Base-by-base conservation (phyloP, 139 green algal species). In the Chlorella sp. region DNA sequence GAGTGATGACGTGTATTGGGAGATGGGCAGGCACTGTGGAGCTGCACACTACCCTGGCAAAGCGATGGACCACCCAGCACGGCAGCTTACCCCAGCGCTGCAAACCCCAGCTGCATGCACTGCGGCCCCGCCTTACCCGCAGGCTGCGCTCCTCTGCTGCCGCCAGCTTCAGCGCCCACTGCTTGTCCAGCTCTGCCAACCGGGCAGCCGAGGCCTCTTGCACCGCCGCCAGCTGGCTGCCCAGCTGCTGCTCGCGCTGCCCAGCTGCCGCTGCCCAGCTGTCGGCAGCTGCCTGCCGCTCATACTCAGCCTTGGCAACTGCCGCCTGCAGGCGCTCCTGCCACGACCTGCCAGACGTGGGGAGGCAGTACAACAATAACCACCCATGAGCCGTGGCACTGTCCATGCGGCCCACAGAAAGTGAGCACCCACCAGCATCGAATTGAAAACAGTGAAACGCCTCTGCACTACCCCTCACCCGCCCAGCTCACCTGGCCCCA, bases 281-380 rank as follows among this genome's bases (percentile, higher is more conserved):
- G 30, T 42, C 40, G 16, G 37, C n/a, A 9, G 22, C 40, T 0
- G 69, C 81, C 24, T 77, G n/a, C n/a, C 26, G 64, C 40, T 85
- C 89, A 30, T n/a, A 11, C 64, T 68, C 53, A 2, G 53, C 53
- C n/a, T 42, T 61, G 53, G 36, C 39, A 7, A 40, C 36, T 3
- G 83, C 83, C 3, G 83, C 85, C 40, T 92, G 85, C 60, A 86
- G 69, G 30, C 85, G 71, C 83, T 90, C 57, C 42, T 82, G 39
- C 85, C 77, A 90, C 0, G n/a, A 84, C 48, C 86, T 87, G 88
- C 69, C 48, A 57, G 48, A 9, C 48, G n/a, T n/a, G 48, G 48
- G 48, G 48, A 57, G 48, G 48, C 48, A 57, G 48, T 5, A 57
- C 5, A 9, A 57, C 5, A 48, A 4, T 5, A 73, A 73, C 64